phyloP scores from a whole-genome alignment of 2,329 filamentous ascomycete species.

The Verruconis gallopava region DNA sequence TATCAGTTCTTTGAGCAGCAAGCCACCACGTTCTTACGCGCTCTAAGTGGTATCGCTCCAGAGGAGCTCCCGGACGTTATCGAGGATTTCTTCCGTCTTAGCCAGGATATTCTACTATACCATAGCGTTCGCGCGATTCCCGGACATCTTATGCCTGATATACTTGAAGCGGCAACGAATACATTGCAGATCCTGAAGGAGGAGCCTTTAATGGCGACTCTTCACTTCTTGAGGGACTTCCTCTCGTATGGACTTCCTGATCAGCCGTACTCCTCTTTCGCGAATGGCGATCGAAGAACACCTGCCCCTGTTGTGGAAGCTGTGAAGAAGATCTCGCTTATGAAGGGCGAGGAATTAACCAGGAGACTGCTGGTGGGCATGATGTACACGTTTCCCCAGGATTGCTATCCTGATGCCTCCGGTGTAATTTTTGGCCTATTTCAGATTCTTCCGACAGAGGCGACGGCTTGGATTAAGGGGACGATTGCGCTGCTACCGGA shows the following conservation, averaged over 20 bases:
- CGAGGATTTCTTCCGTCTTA: constrained; percentile 90
- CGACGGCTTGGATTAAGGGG: constrained; percentile 66
- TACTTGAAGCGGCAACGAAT: constrained; percentile 77
- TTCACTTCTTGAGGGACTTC: constrained; percentile 86
- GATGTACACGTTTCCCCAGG: constrained; percentile 97
- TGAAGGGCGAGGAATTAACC: constrained; percentile 64
- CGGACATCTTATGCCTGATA: constrained; percentile 65
- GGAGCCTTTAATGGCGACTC: constrained; percentile 77
- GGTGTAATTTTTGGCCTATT: constrained; percentile 85
- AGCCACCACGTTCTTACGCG: constrained; percentile 75
- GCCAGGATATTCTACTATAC: constrained; percentile 84
- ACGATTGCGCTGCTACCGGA: constrained; percentile 75
- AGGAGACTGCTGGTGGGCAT: constrained; percentile 90
- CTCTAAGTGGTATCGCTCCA: constrained; percentile 71
- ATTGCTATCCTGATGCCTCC: constrained; percentile 90
- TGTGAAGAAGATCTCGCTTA: constrained; percentile 57
- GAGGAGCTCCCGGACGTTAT: constrained; percentile 75
- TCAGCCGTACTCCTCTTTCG: constrained; percentile 45
- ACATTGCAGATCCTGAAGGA: constrained; percentile 81
- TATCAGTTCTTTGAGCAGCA: constrained; percentile 94
- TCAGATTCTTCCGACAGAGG: constrained; percentile 68
- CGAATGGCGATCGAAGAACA: constrained; percentile 43
- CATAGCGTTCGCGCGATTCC: constrained; percentile 75
- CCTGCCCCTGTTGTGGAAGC: constrained; percentile 52
- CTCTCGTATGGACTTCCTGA: constrained; percentile 77